Evolutionary conservation across 768 basidiomycete genomes (phyloP), one percentile per base, ranked within the genome.

Genomic region (Lactarius hatsudake): DNA sequence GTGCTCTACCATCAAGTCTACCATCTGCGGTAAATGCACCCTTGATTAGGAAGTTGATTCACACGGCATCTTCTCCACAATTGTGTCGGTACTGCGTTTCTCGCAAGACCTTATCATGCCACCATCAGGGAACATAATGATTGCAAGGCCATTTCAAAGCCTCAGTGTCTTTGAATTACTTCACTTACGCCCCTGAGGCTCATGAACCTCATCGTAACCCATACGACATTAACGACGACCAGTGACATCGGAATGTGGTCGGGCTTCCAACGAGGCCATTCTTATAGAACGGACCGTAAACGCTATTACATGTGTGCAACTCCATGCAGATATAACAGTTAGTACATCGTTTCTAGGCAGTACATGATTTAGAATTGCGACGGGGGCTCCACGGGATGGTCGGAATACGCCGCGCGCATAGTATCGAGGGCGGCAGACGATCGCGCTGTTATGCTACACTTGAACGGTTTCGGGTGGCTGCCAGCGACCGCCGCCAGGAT

Each of bases 391-490:
- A 40, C n/a, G 1, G 65, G 61, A 6, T 56, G 32, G 26, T 66
- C 65, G 15, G 53, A 42, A 32, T 28, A 17, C 5, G 43, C 65
- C 15, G 42, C 43, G 28, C 51, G 60, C 18, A 66, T 58, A 8
- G 42, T 23, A 12, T 55, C 43, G n/a, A 66, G 30, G 9, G 55
- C 54, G 10, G 53, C 51, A 28, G 45, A 23, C 18, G 65, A 66
- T n/a, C 65, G 61, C 9, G 61, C 23, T n/a, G 20, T 23, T 13
- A 66, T 55, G 26, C 10, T 58, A 42, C 59, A 66, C 40, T 54
- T 45, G 23, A 62, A 66, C 28, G 65, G 61, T 23, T 66, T 66
- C 10, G 65, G 65, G 30, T 66, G 65, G 20, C 65, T 66, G 34
- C 17, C 48, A n/a, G 23, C 26, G 45, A 56, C 55, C 15, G 5